These are phyloP conservation scores for Trichomonas vaginalis DNA, from an alignment of 208 protist genomes.

Conservation along the genomic window DNA sequence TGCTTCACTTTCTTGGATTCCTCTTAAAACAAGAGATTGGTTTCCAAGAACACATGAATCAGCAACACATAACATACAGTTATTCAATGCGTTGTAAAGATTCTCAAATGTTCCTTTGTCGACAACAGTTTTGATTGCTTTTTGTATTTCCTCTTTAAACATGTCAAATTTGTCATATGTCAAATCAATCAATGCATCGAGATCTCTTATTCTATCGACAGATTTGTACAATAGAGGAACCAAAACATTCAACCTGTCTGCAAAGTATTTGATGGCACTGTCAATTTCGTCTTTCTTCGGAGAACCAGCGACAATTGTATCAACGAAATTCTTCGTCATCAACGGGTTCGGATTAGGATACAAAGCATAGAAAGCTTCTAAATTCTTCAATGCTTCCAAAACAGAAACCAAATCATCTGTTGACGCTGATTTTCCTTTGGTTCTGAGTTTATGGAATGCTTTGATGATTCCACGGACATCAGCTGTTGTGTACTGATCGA, in stretches of 20 bases:
- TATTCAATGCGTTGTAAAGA: not conserved
- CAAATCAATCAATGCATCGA: not conserved
- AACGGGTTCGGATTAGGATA: not conserved
- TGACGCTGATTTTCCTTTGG: not conserved
- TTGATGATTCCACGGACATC: not conserved
- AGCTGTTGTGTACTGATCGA: not conserved
- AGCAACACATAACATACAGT: not conserved
- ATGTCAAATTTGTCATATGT: not conserved
- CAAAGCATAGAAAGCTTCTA: not conserved
- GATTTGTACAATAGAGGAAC: not conserved
- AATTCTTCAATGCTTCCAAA: not conserved
- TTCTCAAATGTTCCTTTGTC: not conserved
- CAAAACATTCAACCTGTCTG: not conserved
- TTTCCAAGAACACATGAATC: not conserved
- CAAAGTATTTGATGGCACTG: not conserved
- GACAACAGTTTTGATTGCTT: not conserved
- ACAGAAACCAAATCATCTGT: not conserved
- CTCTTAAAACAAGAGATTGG: not conserved
- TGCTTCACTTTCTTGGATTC: not conserved
- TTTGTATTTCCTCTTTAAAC: not conserved
- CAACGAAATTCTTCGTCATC: not conserved
- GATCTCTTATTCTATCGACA: not conserved
- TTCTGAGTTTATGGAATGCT: not conserved
- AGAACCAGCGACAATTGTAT: not conserved
- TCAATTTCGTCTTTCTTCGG: not conserved